Base-by-base conservation (phyloP, 202 grass and related monocot genomes). In the Cymbopogon flexuosus region DNA sequence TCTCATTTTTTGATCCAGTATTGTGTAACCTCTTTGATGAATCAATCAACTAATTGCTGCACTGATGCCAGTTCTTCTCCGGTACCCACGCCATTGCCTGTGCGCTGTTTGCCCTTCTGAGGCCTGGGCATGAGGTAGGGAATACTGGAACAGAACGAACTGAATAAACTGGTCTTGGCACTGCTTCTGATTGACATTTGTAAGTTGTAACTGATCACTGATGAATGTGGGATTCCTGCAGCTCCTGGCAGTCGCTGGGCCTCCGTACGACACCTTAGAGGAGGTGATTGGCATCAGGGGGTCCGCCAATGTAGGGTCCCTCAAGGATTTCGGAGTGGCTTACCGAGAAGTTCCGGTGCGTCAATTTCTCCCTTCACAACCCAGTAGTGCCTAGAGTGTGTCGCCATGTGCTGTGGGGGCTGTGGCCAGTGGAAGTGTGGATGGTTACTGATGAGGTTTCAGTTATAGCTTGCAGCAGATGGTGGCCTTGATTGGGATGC, bases 201-300 rank as follows among this genome's bases (percentile, higher is more conserved):
- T 27, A 27, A 58, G 70, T 27, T 27, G 27, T 27, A 27, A 79
- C 22, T 12, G 62, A 79, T 27, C 1, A 79, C 22, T 12, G 62
- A 79, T 79, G 39, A 12, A 65, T 79, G 63, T 2, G 39, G 46
- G 64, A 15, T 68, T 43, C 43, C 45, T 83, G 41, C 86, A 95
- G 96, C 86, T 98, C 52, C 81, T 98, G 84, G 96, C 92, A 12
- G 77, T 95, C 0, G 87, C 92, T 75, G 92, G 92, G 60, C 81
- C 92, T 52, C 90, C 96, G 0, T 98, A 98, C 22, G 90, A 93
- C 65, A 95, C 92, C 8, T 65, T 98, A 63, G 95, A 94, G 76
- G 92, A 93, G 85, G 92, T 98, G 61, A 93, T 98, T 78, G 95
- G 92, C 19, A 94, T 91, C 80, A 93, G 95, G 75, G 82, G 89